Conservation (phyloP, 2,329 filamentous ascomycete species). For the Rosellinia necatrix region DNA sequence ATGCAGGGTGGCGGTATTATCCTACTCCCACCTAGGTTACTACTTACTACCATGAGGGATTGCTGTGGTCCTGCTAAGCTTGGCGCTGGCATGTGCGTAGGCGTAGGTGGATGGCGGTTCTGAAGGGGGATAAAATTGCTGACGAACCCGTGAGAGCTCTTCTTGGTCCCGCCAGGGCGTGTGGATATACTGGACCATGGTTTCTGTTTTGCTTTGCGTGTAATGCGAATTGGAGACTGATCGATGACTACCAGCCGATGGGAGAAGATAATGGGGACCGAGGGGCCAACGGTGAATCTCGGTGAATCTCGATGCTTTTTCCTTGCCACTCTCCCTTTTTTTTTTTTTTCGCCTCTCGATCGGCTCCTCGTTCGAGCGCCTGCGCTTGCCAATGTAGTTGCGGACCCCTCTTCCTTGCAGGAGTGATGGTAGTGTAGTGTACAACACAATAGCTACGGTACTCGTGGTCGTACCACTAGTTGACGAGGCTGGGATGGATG, state of each 20-base stretch:
- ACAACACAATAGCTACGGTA: too few relatives aligned
- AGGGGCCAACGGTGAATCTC: conserved; percentile 6
- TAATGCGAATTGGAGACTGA: conserved; percentile 13
- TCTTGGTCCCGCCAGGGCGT: conserved; percentile 72
- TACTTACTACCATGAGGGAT: conserved; percentile 15
- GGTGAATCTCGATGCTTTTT: neutral
- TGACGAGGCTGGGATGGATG: neutral
- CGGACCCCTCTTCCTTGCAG: neutral
- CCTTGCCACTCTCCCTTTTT: neutral
- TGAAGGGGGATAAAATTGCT: conserved; percentile 62
- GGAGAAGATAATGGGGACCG: conserved; percentile 1
- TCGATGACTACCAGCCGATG: neutral
- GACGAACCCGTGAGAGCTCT: conserved; percentile 69
- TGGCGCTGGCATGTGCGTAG: conserved; percentile 9
- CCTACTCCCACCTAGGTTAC: neutral
- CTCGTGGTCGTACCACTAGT: too few relatives aligned
- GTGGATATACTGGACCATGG: conserved; percentile 72
- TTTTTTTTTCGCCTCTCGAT: neutral
- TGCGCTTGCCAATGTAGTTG: conserved; percentile 2
- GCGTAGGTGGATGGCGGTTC: conserved; percentile 15
- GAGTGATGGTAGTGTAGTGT: neutral
- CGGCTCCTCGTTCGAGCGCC: neutral
- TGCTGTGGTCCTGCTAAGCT: conserved; percentile 15
- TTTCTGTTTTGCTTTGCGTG: too few relatives aligned
- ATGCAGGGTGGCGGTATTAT: neutral